Evolutionary conservation across 1,139 yeast genomes (phyloP), one percentile per base, ranked within the genome.

Genomic region (Suhomyces wounanorum): DNA sequence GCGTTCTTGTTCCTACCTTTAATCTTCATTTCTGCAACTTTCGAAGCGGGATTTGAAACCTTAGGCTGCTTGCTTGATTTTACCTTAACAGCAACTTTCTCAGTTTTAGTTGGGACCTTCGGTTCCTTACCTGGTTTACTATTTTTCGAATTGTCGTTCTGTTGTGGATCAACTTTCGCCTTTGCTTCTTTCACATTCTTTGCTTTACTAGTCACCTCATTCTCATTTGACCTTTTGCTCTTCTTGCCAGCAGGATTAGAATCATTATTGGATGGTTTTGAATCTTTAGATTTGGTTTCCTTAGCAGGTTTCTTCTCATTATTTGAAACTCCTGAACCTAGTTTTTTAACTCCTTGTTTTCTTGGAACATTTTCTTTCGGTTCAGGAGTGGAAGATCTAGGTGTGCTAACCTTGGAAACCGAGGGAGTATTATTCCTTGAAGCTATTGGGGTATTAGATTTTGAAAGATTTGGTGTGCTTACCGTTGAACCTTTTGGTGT

Each of bases 381-480:
- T 5, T 43, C 46, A 17, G 52, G 52, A 43, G 52, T 47, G 5
- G 45, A 18, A 5, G 52, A 47, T 40, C 52, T 46, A 2, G 52
- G 52, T 7, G 47, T 49, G 31, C 39, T 30, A 7, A n/a, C 33
- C 11, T 13, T 11, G 11, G 33, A 30, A 30, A n/a, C 11, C 3
- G 13, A 9, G 5, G 33, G 33, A 10, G 33, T 11, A 13, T 30
- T 39, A 3, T 14, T 33, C 9, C 21, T 41, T 3, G 52, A 40
- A 16, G 46, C 6, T n/a, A 8, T 42, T 14, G 51, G 49, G 2
- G 48, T 49, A 33, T 49, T 49, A 2, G 17, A 11, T 17, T 23
- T 41, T 13, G 48, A 41, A 10, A 44, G 16, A 21, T 21, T 41
- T 13, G 21, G 36, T 9, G 38, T 23, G 14, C 31, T 14, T 4